Base-by-base conservation (phyloP, 2,329 filamentous ascomycete genomes). In the Xylaria sp. region DNA sequence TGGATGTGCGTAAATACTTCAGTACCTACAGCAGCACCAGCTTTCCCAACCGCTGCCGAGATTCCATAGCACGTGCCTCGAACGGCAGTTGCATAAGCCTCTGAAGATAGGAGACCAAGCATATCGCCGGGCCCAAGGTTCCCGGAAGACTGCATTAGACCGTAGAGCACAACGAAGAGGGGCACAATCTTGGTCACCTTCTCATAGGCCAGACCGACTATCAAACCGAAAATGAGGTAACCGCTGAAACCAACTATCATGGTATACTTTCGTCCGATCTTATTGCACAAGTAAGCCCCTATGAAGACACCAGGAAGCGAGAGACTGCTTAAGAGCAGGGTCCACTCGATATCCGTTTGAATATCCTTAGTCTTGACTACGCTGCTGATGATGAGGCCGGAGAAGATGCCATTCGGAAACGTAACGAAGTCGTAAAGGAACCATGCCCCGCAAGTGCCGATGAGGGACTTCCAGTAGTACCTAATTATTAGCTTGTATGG, bases 341-440 rank as follows among this genome's bases (percentile, higher is more conserved):
- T 66, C 67, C 67, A 69, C 28, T 66, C 63, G 25, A 66, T 41
- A 20, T 44, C 44, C 7, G 67, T 69, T 39, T 59, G 52, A 18
- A 69, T 69, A 23, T 63, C 59, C 23, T 50, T 66, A 2, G 63
- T 63, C n/a, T 63, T 66, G 41, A 69, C 67, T 28, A 69, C 58
- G 31, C 58, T 66, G 28, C 63, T 63, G 54, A 69, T 69, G 37
- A 69, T 69, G 1, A 66, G 63, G 8, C 67, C 58, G 6, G 67
- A 69, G 18, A 69, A 66, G 39, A 66, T 66, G 2, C 63, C 67
- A 10, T 69, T 69, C 1, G 67, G 67, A 37, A 69, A 66, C 9
- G 63, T 66, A 46, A 69, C 63, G 28, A 69, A 69, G 28, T 69
- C 67, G 48, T 66, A 69, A n/a, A 69, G 57, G 46, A 69, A 69